A percentile compares a stretch with the other conserved stretches of the same genome.
These are phyloP conservation scores for Cytidiella melzeri DNA, from an alignment of 768 basidiomycete genomes.

Conservation along the genomic window DNA sequence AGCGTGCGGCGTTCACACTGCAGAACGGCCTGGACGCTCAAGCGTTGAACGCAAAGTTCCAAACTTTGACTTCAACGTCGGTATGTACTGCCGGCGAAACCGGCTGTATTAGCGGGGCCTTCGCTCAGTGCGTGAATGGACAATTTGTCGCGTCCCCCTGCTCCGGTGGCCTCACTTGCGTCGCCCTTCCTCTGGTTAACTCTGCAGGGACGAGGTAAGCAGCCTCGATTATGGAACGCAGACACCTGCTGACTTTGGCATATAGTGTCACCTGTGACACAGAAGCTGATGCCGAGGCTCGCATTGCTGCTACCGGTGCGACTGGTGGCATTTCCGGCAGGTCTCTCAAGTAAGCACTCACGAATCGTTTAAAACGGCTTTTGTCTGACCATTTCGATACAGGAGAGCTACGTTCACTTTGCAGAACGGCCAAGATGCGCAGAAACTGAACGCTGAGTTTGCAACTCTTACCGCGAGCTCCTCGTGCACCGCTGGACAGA, in stretches of 20 bases:
- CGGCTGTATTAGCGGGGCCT: constrained; percentile 9
- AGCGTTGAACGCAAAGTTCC: constrained; percentile 19
- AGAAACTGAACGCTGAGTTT: constrained; percentile 20
- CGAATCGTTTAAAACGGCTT: too few species aligned
- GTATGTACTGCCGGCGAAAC: constrained; percentile 29
- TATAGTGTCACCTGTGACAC: constrained; percentile 4
- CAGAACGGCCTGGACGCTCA: constrained; percentile 22
- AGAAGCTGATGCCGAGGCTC: not conserved
- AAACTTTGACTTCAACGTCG: constrained; percentile 20
- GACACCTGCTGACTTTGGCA: not conserved
- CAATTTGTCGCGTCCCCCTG: constrained; percentile 16
- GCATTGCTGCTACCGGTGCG: constrained; percentile 4
- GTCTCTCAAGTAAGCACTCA: not conserved
- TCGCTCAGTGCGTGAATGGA: constrained; percentile 18
- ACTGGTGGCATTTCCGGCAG: not conserved
- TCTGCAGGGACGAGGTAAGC: constrained; percentile 24
- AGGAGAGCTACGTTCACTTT: constrained; percentile 26
- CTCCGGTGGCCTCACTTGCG: constrained; percentile 11
- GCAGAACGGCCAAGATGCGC: constrained; percentile 20
- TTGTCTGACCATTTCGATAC: too few species aligned
- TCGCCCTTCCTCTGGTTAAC: constrained; percentile 27
- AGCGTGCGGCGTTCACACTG: constrained; percentile 26
- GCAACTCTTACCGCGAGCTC: constrained; percentile 18
- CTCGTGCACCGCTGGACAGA: constrained; percentile 29
- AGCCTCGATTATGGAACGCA: too few species aligned